Evolutionary conservation across 1,284 basidiomycete genomes (phyloP), one percentile per base, ranked within the genome.

Genomic region (Tetrapyrgos nigripes): DNA sequence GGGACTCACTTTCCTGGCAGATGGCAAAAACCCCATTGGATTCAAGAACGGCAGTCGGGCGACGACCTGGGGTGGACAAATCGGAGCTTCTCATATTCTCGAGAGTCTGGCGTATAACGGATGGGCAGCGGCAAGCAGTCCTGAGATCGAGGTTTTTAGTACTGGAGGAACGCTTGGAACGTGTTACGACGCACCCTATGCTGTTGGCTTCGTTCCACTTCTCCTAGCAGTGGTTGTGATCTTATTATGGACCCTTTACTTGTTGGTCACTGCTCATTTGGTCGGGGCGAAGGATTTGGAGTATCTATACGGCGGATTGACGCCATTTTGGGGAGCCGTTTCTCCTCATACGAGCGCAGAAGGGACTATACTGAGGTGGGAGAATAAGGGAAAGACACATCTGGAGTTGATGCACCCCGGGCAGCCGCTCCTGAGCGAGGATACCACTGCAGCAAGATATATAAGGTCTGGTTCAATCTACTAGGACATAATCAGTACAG

Each of bases 91-190:
- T 19, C 50, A n/a, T 43, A n/a, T 59, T 31, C 17, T 55, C 10
- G 9, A 43, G 13, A 59, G 44, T 23, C 10, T 55, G 21, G 57
- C 31, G 10, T 59, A 55, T 37, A 59, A 59, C 31, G 57, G 57
- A 13, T 59, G 51, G 52, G 52, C 57, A 23, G 57, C 57, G 4
- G 13, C 23, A 5, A 27, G 23, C 21, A 43, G 21, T 35, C 14
- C 11, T 2, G 53, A 53, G 10, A 49, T 59, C 4, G 29, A 24
- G 35, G 43, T 55, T 5, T 14, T n/a, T 14, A 55, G 52, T 26
- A 59, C 57, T 10, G 57, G 53, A 3, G 57, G 57, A 4, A 31
- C 27, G 19, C 17, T 43, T 13, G 57, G 43, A n/a, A 49, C 46
- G 13, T 59, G 57, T 29, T 59, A 59, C 26, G 46, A 48, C 19